Percentiles rank a stretch among this genome's conserved stretches.
Conservation (phyloP, 2,329 filamentous ascomycete genomes). For the Aspergillus tubingensis region DNA sequence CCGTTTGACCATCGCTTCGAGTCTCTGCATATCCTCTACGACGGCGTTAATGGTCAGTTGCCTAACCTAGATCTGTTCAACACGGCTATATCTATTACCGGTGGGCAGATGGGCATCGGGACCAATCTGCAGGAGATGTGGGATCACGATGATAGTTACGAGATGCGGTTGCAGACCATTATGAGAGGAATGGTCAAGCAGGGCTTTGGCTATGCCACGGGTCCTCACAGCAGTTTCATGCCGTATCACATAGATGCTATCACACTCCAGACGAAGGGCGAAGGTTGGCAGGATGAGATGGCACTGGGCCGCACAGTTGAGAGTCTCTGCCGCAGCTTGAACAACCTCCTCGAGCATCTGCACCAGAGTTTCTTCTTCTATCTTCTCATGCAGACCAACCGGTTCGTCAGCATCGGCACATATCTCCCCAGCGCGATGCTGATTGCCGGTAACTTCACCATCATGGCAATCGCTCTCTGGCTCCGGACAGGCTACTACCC, state of each 20-base stretch:
- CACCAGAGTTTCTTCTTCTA: constrained; percentile 99
- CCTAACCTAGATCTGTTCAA: constrained; percentile 97
- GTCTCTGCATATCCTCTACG: constrained; percentile 86
- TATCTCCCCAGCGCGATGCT: constrained; percentile 98
- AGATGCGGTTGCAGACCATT: constrained; percentile 82
- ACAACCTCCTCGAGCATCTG: constrained; percentile 93
- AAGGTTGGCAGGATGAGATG: constrained; percentile 98
- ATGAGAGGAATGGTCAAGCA: constrained; percentile 90
- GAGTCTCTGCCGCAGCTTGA: constrained; percentile 87
- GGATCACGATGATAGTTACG: constrained; percentile 73
- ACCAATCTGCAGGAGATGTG: constrained; percentile 85
- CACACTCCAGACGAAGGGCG: constrained; percentile 83
- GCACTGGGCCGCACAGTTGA: constrained; percentile 86
- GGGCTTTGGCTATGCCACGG: constrained; percentile 82
- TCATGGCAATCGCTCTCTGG: constrained; percentile 95
- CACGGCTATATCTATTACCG: constrained; percentile 83
- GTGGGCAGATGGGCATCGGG: constrained; percentile 87
- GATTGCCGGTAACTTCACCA: constrained; percentile 89
- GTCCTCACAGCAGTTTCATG: constrained; percentile 93
- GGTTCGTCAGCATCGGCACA: constrained; percentile 97
- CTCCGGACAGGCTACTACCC: constrained; percentile 71
- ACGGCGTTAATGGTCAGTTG: constrained; percentile 91
- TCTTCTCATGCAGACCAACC: constrained; percentile 82
- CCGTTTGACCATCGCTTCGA: constrained; percentile 82
- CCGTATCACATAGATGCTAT: constrained; percentile 97